A percentile compares a stretch with the other conserved stretches of the same genome.
Conservation (phyloP, 805 yeast species). For the Suhomyces pyralidae region DNA sequence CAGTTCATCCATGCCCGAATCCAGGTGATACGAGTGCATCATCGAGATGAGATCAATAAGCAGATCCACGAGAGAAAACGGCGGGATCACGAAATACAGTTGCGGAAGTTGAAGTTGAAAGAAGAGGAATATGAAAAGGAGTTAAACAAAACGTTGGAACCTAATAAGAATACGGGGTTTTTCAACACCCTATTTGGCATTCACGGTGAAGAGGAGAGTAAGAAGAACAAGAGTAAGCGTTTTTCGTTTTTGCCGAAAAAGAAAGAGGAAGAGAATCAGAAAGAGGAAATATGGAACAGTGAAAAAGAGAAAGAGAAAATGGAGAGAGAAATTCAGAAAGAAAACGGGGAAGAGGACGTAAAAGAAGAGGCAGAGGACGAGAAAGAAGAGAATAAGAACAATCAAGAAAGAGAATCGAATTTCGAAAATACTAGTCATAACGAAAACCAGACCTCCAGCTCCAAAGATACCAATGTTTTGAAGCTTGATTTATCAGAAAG, state of each 20-base stretch:
- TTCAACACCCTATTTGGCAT: conserved; percentile 33
- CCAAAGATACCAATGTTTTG: not conserved
- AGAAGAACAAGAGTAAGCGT: conserved; percentile 7
- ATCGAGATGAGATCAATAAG: conserved; percentile 33
- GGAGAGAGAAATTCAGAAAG: not conserved
- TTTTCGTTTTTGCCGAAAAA: conserved; percentile 20
- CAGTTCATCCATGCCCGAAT: conserved; percentile 38
- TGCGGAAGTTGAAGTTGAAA: conserved; percentile 31
- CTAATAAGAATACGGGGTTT: conserved; percentile 23
- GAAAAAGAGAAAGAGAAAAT: not conserved
- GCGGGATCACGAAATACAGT: conserved; percentile 37
- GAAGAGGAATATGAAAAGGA: conserved; percentile 39
- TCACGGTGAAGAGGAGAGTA: not conserved
- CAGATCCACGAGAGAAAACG: conserved; percentile 38
- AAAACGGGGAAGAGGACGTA: not conserved
- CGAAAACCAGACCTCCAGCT: not conserved
- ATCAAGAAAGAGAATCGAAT: not conserved
- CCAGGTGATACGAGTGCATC: conserved; percentile 36
- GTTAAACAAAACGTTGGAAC: conserved; percentile 22
- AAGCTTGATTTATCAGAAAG: not conserved
- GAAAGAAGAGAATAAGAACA: not conserved
- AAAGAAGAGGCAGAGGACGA: not conserved
- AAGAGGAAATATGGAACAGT: not conserved
- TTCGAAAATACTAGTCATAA: not conserved
- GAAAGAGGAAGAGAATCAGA: not conserved